These are phyloP conservation scores for Calonectria pteridis DNA, from an alignment of 2,329 filamentous ascomycete genomes.

Conservation along the genomic window DNA sequence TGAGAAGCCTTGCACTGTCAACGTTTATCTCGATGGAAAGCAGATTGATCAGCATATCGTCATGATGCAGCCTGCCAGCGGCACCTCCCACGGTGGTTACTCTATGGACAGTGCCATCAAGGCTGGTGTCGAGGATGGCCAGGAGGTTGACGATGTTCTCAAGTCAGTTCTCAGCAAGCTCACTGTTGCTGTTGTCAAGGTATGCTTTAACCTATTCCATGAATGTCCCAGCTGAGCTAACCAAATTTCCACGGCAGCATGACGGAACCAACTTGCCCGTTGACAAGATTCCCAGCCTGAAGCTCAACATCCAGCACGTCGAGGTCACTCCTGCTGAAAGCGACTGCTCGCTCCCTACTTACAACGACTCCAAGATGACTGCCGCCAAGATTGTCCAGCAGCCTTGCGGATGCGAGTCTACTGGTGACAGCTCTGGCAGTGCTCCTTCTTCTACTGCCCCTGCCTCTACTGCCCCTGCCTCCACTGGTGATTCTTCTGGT, in stretches of 20 bases:
- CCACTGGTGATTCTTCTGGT: neutral
- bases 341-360: constrained; percentile 46
- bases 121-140: constrained; percentile 59
- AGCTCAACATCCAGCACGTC: constrained; percentile 52
- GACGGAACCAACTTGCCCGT: constrained; percentile 48
- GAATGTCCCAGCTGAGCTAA: neutral
- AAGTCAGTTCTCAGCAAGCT: constrained; percentile 44
- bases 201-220: constrained; percentile 25
- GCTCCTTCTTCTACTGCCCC: neutral
- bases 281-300: constrained; percentile 48
- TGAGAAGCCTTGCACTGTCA: constrained; percentile 51
- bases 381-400: constrained; percentile 28
- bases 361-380: constrained; percentile 30
- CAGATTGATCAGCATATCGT: constrained; percentile 51
- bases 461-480: neutral
- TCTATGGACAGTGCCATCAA: constrained; percentile 75
- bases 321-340: constrained; percentile 42
- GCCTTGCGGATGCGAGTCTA: constrained; percentile 12
- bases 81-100: constrained; percentile 49
- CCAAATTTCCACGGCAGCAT: constrained; percentile 35
- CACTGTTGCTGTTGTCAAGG: constrained; percentile 51
- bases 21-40: constrained; percentile 50
- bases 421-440: neutral
- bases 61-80: constrained; percentile 51
- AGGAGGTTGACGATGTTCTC: constrained; percentile 39